These are phyloP conservation scores for Alternaria ventricosa DNA, from an alignment of 2,329 filamentous ascomycete genomes.

Conservation along the genomic window DNA sequence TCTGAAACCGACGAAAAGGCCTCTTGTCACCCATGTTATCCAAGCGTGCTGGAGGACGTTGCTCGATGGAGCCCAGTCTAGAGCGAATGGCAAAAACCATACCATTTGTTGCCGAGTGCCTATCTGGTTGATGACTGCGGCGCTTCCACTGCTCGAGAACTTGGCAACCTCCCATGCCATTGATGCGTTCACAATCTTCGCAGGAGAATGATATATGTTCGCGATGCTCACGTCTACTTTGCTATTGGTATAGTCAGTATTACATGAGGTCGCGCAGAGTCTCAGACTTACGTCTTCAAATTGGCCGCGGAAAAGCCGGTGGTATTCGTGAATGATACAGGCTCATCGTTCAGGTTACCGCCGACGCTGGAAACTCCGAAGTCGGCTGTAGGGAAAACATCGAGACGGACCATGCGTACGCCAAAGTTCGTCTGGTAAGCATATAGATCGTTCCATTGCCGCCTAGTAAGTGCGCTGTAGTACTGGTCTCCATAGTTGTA, in stretches of 20 bases:
- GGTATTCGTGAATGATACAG: constrained; percentile 61
- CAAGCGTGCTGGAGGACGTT: constrained; percentile 67
- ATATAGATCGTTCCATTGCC: constrained; percentile 64
- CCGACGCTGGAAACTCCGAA: constrained; percentile 53
- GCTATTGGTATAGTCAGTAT: constrained; percentile 22
- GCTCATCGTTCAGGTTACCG: constrained; percentile 42
- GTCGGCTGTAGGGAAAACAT: constrained; percentile 61
- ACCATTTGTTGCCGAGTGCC: constrained; percentile 66
- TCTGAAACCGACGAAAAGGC: constrained; percentile 64
- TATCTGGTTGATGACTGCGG: constrained; percentile 67
- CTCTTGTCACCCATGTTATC: constrained; percentile 68
- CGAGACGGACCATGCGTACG: constrained; percentile 66
- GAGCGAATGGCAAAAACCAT: constrained; percentile 64
- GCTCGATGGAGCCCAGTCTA: constrained; percentile 60
- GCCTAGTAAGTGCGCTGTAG: constrained; percentile 61
- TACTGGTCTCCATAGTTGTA: constrained; percentile 60
- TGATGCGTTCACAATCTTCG: constrained; percentile 60
- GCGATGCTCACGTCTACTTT: constrained; percentile 40
- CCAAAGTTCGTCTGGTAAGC: constrained; percentile 65
- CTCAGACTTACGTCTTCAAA: constrained; percentile 52
- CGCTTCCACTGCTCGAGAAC: constrained; percentile 55
- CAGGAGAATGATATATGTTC: constrained; percentile 64
- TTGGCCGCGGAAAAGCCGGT: constrained; percentile 63
- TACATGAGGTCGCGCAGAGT: background rate
- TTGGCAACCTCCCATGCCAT: constrained; percentile 62